Conservation (phyloP, 2,329 filamentous ascomycete genomes). For the Coniochaeta sp. region DNA sequence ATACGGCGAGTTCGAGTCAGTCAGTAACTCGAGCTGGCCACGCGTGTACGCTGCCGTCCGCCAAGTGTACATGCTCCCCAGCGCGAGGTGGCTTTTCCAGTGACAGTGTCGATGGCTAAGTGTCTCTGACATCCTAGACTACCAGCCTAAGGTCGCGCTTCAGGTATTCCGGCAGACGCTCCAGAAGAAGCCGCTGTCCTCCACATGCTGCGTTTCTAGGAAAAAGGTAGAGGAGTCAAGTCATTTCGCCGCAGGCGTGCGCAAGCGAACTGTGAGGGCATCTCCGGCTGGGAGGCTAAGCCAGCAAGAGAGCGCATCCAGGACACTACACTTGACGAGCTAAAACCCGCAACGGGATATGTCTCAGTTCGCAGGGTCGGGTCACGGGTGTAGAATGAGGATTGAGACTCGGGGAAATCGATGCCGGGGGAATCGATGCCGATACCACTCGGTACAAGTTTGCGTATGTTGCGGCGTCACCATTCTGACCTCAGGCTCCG, state of each 20-base stretch:
- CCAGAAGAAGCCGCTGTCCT: slow-evolving; percentile 2
- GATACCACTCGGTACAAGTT: too few relatives aligned
- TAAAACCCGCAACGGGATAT: too few relatives aligned
- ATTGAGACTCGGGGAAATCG: too few relatives aligned
- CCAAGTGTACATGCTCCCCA: slow-evolving; percentile 25
- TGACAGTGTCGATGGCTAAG: not conserved
- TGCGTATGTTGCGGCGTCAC: too few relatives aligned
- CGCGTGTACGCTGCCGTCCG: slow-evolving; percentile 39
- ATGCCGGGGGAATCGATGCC: too few relatives aligned
- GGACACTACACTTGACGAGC: too few relatives aligned
- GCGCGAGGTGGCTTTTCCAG: not conserved
- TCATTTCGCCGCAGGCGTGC: not conserved
- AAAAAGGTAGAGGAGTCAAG: too few relatives aligned
- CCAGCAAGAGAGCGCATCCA: too few relatives aligned
- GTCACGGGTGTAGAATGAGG: too few relatives aligned
- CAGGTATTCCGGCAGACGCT: slow-evolving; percentile 4
- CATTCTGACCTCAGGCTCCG: not conserved
- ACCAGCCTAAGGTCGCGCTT: slow-evolving; percentile 2
- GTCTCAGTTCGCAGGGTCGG: too few relatives aligned
- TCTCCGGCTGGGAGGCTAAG: too few relatives aligned
- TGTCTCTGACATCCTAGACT: not conserved
- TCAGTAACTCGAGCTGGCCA: slow-evolving; percentile 41
- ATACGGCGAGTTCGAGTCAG: slow-evolving; percentile 41
- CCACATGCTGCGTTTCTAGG: not conserved
- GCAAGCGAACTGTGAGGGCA: not conserved